Percentiles rank a stretch among this genome's conserved stretches.
Evolutionary conservation across 1,139 yeast species (phyloP).

Genomic region (Geotrichum klebahnii): DNA sequence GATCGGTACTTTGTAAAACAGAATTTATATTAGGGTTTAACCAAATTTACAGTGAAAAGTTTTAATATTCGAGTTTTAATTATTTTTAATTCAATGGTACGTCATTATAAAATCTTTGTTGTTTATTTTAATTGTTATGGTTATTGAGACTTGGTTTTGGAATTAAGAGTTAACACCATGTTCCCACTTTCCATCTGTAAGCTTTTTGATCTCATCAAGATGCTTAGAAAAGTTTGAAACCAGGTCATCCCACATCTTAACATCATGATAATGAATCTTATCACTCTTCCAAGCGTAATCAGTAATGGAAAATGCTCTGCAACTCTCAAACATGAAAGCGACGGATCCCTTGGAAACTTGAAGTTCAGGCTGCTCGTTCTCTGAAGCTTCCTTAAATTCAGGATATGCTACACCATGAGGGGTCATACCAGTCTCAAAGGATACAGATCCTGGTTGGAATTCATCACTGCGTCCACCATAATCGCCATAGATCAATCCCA

Average conservation of each 20-base stretch:
- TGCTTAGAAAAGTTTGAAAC: slow-evolving; percentile 13
- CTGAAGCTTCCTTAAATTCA: slow-evolving; percentile 29
- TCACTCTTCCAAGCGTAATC: slow-evolving; percentile 25
- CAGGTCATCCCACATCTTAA: slow-evolving; percentile 11
- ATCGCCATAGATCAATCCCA: slow-evolving; percentile 35
- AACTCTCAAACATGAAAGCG: slow-evolving; percentile 35
- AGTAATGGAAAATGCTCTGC: slow-evolving; percentile 29
- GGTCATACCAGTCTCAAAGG: slow-evolving; percentile 35
- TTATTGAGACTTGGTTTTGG: neutral
- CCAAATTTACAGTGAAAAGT: too few species aligned
- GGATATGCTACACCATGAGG: slow-evolving; percentile 35
- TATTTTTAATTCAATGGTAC: too few species aligned
- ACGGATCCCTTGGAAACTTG: slow-evolving; percentile 27
- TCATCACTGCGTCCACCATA: slow-evolving; percentile 34
- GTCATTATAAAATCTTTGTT: neutral
- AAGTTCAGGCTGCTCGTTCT: neutral
- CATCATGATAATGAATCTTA: neutral
- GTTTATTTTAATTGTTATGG: neutral
- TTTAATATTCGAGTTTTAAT: too few species aligned
- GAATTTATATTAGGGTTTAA: too few species aligned
- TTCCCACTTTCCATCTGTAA: slow-evolving; percentile 16
- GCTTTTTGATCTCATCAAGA: slow-evolving; percentile 15
- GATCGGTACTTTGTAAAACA: too few species aligned
- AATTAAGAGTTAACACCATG: slow-evolving; percentile 14
- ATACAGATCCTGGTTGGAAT: slow-evolving; percentile 37